These are phyloP conservation scores for Pichia nanzhaoensis DNA, from an alignment of 805 yeast species.

Conservation along the genomic window DNA sequence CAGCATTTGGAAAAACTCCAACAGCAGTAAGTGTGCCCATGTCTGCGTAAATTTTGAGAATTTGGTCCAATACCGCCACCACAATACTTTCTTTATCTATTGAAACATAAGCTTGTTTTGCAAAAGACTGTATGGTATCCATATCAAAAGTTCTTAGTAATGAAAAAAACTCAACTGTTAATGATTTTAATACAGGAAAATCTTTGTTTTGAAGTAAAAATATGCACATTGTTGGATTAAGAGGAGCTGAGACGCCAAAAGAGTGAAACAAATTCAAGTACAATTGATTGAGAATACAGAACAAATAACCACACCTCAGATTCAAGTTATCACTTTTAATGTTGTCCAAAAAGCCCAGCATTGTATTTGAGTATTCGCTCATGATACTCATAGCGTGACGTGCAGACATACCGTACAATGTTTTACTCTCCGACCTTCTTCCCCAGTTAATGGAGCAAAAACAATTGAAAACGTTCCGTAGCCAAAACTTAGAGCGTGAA, in stretches of 20 bases:
- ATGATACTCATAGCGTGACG: slow-evolving; percentile 24
- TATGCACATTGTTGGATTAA: slow-evolving; percentile 38
- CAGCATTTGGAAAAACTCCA: slow-evolving; percentile 28
- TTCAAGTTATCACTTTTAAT: slow-evolving; percentile 19
- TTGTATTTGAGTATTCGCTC: slow-evolving; percentile 19
- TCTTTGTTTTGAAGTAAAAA: slow-evolving; percentile 49
- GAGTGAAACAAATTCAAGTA: slow-evolving; percentile 21
- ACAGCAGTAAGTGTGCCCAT: slow-evolving; percentile 31
- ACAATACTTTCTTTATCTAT: slow-evolving; percentile 23
- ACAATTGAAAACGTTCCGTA: slow-evolving; percentile 28
- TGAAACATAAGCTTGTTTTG: slow-evolving; percentile 20
- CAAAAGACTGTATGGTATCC: slow-evolving; percentile 15
- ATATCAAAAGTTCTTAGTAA: slow-evolving; percentile 20
- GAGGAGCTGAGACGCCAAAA: slow-evolving; percentile 21
- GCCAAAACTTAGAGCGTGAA: slow-evolving; percentile 40
- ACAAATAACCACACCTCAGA: slow-evolving; percentile 22
- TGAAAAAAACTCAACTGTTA: slow-evolving; percentile 19
- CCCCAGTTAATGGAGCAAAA: slow-evolving; percentile 26
- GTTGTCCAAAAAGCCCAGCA: slow-evolving; percentile 15
- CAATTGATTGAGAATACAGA: slow-evolving; percentile 22
- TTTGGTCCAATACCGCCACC: slow-evolving; percentile 20
- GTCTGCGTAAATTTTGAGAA: slow-evolving; percentile 40
- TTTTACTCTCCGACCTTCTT: slow-evolving; percentile 39
- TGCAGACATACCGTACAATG: slow-evolving; percentile 19
- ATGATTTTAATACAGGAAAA: slow-evolving; percentile 29